A percentile compares a stretch with the other conserved stretches of the same genome.
Conservation (phyloP, 805 yeast genomes). For the Yamadazyma scolyti region DNA sequence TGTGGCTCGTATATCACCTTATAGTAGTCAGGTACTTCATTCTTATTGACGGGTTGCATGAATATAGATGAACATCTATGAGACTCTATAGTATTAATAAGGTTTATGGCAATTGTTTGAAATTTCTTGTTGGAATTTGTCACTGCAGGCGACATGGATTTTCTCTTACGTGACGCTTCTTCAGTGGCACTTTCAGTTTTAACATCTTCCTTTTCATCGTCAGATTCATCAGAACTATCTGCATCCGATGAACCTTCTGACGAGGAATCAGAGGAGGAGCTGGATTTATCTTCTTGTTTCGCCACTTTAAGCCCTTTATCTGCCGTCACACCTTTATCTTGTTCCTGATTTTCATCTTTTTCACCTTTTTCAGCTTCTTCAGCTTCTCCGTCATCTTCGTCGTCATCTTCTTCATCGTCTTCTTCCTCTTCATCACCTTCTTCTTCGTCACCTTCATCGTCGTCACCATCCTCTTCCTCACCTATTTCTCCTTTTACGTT, state of each 20-base stretch:
- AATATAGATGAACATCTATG: conserved; percentile 75
- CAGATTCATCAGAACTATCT: conserved; percentile 1
- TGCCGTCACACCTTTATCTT: conserved; percentile 1
- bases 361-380: conserved; percentile 6
- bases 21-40: conserved; percentile 69
- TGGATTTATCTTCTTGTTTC: too few species aligned
- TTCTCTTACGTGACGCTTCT: conserved; percentile 7
- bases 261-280: too few species aligned
- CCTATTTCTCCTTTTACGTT: conserved; percentile 9
- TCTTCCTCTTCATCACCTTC: conserved; percentile 6
- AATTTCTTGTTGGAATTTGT: conserved; percentile 46
- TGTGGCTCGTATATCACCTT: conserved; percentile 59
- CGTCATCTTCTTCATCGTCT: conserved; percentile 1
- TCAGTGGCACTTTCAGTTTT: conserved; percentile 6
- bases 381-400: conserved; percentile 2
- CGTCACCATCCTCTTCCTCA: conserved; percentile 7
- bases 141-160: conserved; percentile 16
- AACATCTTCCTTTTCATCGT: conserved; percentile 7
- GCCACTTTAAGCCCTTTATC: background rate
- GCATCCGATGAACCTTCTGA: too few species aligned
- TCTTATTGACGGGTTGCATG: conserved; percentile 60
- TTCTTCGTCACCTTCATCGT: conserved; percentile 7
- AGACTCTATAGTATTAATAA: conserved; percentile 62
- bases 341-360: conserved; percentile 3
- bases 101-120: conserved; percentile 56